phyloP scores from a whole-genome alignment of 2,329 filamentous ascomycete species.

The Pseudogymnoascus sp. region DNA sequence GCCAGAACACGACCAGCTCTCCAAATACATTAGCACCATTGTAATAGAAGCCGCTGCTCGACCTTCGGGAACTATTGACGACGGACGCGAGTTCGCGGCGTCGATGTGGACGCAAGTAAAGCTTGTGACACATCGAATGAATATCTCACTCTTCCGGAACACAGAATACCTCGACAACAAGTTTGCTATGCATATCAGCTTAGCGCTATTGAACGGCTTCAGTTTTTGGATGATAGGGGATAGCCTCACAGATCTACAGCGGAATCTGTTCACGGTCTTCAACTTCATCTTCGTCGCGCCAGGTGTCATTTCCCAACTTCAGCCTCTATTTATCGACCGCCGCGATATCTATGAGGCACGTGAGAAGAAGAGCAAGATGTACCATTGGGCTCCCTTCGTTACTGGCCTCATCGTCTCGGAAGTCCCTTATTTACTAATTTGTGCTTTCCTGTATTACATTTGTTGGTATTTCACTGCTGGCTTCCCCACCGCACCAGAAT shows the following conservation, averaged over 20 bases:
- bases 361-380: constrained; percentile 55
- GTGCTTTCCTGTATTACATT: constrained; percentile 37
- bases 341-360: constrained; percentile 49
- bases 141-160: constrained; percentile 54
- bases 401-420: constrained; percentile 42
- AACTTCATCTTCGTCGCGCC: constrained; percentile 56
- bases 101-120: constrained; percentile 54
- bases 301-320: constrained; percentile 48
- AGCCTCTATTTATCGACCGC: constrained; percentile 48
- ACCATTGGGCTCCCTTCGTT: constrained; percentile 52
- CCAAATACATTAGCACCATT: constrained; percentile 55
- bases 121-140: constrained; percentile 55
- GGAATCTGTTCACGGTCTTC: constrained; percentile 49
- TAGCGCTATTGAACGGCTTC: constrained; percentile 52
- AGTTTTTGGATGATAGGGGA: constrained; percentile 51
- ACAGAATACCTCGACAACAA: constrained; percentile 43
- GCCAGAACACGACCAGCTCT: constrained; percentile 45
- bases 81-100: constrained; percentile 63
- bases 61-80: constrained; percentile 34
- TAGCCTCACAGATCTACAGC: constrained; percentile 42
- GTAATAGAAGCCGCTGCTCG: constrained; percentile 44
- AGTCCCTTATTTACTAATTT: constrained; percentile 37
- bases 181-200: constrained; percentile 42
- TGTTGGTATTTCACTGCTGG: constrained; percentile 54
- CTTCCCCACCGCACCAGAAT: constrained; percentile 9